Conservation (phyloP, 805 yeast genomes). For the Jamesozyma rosinii region DNA sequence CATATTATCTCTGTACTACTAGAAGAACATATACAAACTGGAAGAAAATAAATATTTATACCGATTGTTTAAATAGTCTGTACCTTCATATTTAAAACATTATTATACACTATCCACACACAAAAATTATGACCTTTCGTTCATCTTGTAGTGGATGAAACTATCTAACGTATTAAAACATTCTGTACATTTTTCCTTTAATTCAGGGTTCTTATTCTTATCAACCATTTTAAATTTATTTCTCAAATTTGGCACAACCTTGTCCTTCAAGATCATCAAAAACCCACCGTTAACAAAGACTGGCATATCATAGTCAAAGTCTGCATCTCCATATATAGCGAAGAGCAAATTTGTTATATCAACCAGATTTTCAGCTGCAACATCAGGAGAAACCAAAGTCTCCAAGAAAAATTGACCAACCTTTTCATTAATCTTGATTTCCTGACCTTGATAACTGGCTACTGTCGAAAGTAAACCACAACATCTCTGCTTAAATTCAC, state of each 20-base stretch:
- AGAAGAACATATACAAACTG: background rate
- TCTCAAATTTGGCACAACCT: constrained; percentile 40
- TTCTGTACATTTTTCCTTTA: constrained; percentile 60
- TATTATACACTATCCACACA: too few relatives aligned
- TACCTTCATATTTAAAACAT: too few relatives aligned
- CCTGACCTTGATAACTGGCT: constrained; percentile 39
- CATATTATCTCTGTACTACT: background rate
- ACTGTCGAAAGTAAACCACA: constrained; percentile 46
- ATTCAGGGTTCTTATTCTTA: constrained; percentile 45
- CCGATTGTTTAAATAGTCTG: too few relatives aligned
- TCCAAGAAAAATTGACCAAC: constrained; percentile 39
- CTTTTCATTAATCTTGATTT: constrained; percentile 34
- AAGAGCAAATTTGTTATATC: constrained; percentile 59
- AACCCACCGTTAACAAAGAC: constrained; percentile 53
- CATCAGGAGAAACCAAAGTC: constrained; percentile 17
- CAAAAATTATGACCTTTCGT: constrained; percentile 33
- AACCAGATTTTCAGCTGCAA: constrained; percentile 37
- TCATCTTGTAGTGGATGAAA: constrained; percentile 66
- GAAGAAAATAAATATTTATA: background rate
- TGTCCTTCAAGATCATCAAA: constrained; percentile 33
- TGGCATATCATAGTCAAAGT: constrained; percentile 54
- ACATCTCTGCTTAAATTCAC: constrained; percentile 32
- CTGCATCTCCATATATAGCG: constrained; percentile 72
- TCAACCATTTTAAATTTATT: constrained; percentile 54
- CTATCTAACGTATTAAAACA: constrained; percentile 57